Evolutionary conservation across 2,329 filamentous ascomycete species (phyloP).

Genomic region (Lachnellula arida): DNA sequence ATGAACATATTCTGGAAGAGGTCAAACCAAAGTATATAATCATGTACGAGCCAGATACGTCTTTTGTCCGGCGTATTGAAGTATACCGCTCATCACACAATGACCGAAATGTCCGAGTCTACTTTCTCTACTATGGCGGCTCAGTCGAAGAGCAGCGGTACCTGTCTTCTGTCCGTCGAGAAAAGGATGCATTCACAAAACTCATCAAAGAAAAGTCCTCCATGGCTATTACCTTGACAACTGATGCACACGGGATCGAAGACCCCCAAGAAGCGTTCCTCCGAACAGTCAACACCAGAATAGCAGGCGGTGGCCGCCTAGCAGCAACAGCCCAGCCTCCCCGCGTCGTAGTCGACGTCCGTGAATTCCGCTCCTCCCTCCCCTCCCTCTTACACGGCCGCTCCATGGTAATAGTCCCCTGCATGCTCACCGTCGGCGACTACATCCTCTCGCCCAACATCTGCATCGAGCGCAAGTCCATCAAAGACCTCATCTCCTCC

Average conservation of each 20-base stretch:
- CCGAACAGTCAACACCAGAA: constrained; percentile 91
- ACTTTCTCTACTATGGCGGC: constrained; percentile 93
- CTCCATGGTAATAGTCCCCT: constrained; percentile 83
- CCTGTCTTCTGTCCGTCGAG: constrained; percentile 79
- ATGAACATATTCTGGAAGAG: constrained; percentile 95
- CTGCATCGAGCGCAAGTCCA: constrained; percentile 90
- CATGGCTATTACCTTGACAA: constrained; percentile 85
- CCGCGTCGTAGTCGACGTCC: constrained; percentile 88
- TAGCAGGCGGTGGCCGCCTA: constrained; percentile 85
- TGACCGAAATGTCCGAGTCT: constrained; percentile 83
- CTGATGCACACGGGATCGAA: constrained; percentile 62
- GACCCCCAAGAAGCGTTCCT: constrained; percentile 90
- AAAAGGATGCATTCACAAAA: constrained; percentile 94
- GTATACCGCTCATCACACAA: constrained; percentile 94
- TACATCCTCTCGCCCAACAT: constrained; percentile 90
- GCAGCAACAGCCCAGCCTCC: constrained; percentile 81
- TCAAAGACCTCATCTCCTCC: constrained; percentile 85
- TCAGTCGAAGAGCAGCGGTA: constrained; percentile 96
- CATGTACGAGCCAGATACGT: constrained; percentile 96
- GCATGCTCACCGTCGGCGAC: constrained; percentile 93
- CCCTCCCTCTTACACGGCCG: constrained; percentile 88
- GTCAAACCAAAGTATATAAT: constrained; percentile 89
- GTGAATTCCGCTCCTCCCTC: constrained; percentile 90
- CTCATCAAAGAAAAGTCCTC: constrained; percentile 89
- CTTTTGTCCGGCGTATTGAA: constrained; percentile 91